Evolutionary conservation across 495 filamentous ascomycete species (phyloP).

Genomic region (Haplographium delicatum): DNA sequence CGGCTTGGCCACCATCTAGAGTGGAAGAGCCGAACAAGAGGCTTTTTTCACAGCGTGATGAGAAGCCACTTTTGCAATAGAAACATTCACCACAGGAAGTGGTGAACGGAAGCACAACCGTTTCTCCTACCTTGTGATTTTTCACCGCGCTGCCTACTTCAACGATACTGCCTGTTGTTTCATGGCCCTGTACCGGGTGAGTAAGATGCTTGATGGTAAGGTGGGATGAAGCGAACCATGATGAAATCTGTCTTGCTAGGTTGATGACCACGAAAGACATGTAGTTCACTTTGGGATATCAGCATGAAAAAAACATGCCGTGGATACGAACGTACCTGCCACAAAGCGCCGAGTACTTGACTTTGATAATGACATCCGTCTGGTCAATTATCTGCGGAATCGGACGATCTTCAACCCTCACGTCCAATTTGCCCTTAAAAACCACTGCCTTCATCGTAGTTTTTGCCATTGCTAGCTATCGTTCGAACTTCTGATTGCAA

Average conservation of each 20-base stretch:
- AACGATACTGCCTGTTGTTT: slow-evolving; percentile 76
- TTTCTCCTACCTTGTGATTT: slow-evolving; percentile 68
- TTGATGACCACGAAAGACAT: slow-evolving; percentile 83
- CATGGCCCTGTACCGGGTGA: slow-evolving; percentile 49
- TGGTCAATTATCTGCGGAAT: slow-evolving; percentile 61
- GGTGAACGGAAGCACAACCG: slow-evolving; percentile 79
- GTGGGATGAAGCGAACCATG: slow-evolving; percentile 36
- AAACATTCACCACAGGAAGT: slow-evolving; percentile 82
- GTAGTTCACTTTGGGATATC: slow-evolving; percentile 62
- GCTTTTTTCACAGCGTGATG: slow-evolving; percentile 74
- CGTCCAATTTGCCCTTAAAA: slow-evolving; percentile 59
- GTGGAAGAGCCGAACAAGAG: slow-evolving; percentile 67
- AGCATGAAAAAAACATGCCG: slow-evolving; percentile 4
- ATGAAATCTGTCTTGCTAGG: slow-evolving; percentile 49
- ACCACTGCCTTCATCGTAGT: slow-evolving; percentile 61
- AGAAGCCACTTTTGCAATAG: slow-evolving; percentile 80
- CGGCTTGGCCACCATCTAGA: slow-evolving; percentile 85
- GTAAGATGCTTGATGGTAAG: not conserved
- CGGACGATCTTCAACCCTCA: slow-evolving; percentile 59
- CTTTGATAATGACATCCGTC: slow-evolving; percentile 80
- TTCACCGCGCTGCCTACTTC: slow-evolving; percentile 64
- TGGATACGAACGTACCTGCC: slow-evolving; percentile 62
- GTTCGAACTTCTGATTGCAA: too few species aligned
- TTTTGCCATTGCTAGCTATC: slow-evolving; percentile 18
- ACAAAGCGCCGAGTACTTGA: slow-evolving; percentile 80